Conservation (phyloP, 768 basidiomycete species). For the Neoboletus brunneissimus region DNA sequence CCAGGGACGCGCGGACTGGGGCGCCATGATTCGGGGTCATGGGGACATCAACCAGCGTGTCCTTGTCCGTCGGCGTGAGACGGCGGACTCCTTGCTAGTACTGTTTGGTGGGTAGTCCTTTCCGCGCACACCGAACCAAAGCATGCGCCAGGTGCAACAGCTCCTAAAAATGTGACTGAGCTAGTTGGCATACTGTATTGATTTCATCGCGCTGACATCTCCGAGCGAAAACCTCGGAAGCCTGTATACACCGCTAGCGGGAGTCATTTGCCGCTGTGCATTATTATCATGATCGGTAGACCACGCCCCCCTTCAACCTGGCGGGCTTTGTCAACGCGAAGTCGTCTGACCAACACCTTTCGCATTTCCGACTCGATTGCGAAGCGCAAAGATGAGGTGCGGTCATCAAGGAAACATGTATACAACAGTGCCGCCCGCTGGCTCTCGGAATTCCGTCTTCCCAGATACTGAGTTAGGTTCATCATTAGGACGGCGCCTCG, state of each 20-base stretch:
- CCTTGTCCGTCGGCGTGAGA: not conserved
- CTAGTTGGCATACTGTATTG: not conserved
- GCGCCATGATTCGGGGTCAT: not conserved
- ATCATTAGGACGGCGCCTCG: conserved; percentile 16
- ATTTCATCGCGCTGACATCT: not conserved
- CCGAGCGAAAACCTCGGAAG: conserved; percentile 16
- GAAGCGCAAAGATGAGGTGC: not conserved
- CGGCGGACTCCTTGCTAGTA: no score
- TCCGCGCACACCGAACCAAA: not conserved
- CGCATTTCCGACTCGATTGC: conserved; percentile 10
- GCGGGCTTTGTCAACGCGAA: not conserved
- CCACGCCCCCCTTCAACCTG: not conserved
- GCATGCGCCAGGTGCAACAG: not conserved
- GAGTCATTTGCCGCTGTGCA: not conserved
- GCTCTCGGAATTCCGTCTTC: conserved; percentile 1
- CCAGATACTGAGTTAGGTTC: conserved; percentile 21
- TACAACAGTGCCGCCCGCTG: not conserved
- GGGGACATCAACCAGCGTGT: not conserved
- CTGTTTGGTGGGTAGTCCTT: not conserved
- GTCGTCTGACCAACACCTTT: not conserved
- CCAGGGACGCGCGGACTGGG: not conserved
- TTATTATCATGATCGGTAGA: not conserved
- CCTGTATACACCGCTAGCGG: no score
- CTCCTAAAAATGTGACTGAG: not conserved
- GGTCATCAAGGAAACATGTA: not conserved